Base-by-base conservation (phyloP, 2,329 filamentous ascomycete species). In the Aureobasidium sp. region DNA sequence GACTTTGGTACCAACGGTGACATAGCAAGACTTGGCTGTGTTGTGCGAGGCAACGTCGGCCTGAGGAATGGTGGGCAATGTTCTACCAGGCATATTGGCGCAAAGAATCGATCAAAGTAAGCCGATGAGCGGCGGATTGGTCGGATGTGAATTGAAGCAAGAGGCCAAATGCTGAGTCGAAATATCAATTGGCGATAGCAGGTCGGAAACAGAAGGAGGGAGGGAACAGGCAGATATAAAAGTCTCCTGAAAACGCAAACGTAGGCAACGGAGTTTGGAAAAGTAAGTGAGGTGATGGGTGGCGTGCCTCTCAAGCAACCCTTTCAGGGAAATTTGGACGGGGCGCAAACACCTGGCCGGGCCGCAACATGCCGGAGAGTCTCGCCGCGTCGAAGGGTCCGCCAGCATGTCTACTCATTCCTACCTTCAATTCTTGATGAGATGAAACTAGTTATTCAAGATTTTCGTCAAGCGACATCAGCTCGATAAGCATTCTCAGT, bases 1-100 rank as follows among this genome's bases (percentile, higher is more conserved):
- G 68, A 99, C 93, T 69, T 93, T 95, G 63, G 84, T 83, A 65
- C 91, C 92, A 61, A 97, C 81, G 3, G 90, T 94, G 68, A 99
- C 92, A 80, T 92, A 99, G 80, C 93, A 97, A 53, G 91, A 96
- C 72, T 91, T 84, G 55, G 79, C 78, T 51, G 84, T 87, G 74
- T 89, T 93, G 76, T 96, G 91, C 68, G 86, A 80, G 74, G 87
- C 85, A 71, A 99, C 86, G 73, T 99, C 90, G 67, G 87, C 84
- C 68, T 82, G 82, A 55, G 90, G 87, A 71, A 97, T 87, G 32
- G 88, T 93, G 62, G 93, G 93, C 55, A 97, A 85, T 53, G 85
- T 91, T 73, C 84, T 84, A 70, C 85, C 86, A 68, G 91, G 89
- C 90, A 96, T 96, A 7, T 13, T 63, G 39, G 26, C 41, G 46